These are phyloP conservation scores for Chimonanthus praecox DNA, from an alignment of 164 flowering plant species.

Conservation along the genomic window DNA sequence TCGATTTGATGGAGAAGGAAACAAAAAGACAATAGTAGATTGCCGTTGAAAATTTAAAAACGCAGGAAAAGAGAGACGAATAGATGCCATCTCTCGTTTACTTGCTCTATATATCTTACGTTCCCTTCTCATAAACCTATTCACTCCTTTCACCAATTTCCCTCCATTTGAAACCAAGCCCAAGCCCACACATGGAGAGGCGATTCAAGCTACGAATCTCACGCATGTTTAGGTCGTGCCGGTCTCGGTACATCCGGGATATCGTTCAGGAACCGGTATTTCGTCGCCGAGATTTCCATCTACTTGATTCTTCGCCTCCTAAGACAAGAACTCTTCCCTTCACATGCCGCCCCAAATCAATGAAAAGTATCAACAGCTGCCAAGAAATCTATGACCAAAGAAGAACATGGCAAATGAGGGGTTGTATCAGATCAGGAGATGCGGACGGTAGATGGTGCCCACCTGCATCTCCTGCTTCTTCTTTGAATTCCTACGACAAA, in stretches of 20 bases:
- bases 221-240: constrained; percentile 55
- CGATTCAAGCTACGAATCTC: constrained; percentile 45
- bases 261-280: constrained; percentile 32
- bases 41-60: too few species aligned
- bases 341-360: constrained; percentile 19
- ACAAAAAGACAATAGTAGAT: too few species aligned
- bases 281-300: constrained; percentile 13
- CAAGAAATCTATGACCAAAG: constrained; percentile 11
- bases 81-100: too few species aligned
- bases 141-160: neutral
- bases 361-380: neutral
- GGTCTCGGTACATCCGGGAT: constrained; percentile 37
- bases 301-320: constrained; percentile 20
- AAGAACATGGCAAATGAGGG: constrained; percentile 21
- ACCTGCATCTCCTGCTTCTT: constrained; percentile 16
- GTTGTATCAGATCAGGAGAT: too few species aligned
- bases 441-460: too few species aligned
- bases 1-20: too few species aligned
- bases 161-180: neutral
- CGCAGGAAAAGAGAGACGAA: too few species aligned
- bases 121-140: neutral
- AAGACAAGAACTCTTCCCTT: neutral
- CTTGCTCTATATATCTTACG: too few species aligned
- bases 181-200: constrained; percentile 39
- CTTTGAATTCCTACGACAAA: constrained; percentile 11